Base-by-base conservation (phyloP, 805 yeast genomes). In the Wickerhamomyces canadensis region DNA sequence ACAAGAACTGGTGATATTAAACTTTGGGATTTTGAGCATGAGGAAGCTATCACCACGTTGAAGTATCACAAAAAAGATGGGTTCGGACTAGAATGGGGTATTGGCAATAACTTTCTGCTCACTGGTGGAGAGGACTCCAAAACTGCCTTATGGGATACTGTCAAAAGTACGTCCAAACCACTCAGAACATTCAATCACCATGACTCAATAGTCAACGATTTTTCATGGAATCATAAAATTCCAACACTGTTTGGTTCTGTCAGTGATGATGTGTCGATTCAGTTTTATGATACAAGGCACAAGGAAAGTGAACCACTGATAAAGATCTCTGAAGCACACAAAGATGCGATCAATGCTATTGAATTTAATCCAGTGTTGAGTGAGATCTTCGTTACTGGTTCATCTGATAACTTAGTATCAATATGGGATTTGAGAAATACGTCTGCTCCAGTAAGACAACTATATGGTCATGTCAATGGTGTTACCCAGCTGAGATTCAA, bases 351-450 rank as follows among this genome's bases (percentile, higher is more conserved):
- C 46, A 84, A 82, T 52, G 70, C 84, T 2, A 72, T 83, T 32
- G 74, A 72, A 30, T 83, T 83, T 61, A 81, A 81, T 51, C 82
- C 85, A 0, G 57, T 61, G 5, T 36, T 75, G 14, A 49, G 49
- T n/a, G 57, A 68, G 27, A 56, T 85, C 40, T 67, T 84, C 33
- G 89, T 81, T 12, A 83, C 93, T 1, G 95, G 84, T 17, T 82
- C 87, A 11, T 76, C 81, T 19, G 96, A 87, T 55, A 78, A 79
- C 49, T 63, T 78, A n/a, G 74, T 86, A 16, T 74, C 74, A 35
- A 62, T 82, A 19, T 86, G 86, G 78, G 96, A 88, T 55, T 60
- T 84, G 37, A 71, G 95, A 54, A 77, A 78, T 51, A 66, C 77
- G 22, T 47, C 65, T 2, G 57, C 62, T 12, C 84, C 88, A 21